These are phyloP conservation scores for Nothophytophthora sp. DNA, from an alignment of 352 stramenopile species.

Conservation along the genomic window DNA sequence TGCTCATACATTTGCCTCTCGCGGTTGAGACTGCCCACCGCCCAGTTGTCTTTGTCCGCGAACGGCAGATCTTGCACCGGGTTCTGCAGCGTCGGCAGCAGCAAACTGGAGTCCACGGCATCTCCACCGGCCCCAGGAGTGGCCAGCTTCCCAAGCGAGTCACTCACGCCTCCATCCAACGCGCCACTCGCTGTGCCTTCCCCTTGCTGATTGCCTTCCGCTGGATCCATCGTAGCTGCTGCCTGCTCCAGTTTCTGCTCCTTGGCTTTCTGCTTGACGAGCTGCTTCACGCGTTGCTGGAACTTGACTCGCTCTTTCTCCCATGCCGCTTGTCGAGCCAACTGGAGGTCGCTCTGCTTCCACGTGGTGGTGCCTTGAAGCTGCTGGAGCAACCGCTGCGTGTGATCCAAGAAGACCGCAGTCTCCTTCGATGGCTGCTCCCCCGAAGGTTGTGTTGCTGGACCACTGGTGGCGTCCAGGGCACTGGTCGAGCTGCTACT, in stretches of 20 bases:
- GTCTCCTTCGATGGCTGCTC: constrained; percentile 15
- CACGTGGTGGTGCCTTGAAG: constrained; percentile 66
- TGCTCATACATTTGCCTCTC: constrained; percentile 78
- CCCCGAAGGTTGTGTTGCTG: neutral
- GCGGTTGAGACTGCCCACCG: constrained; percentile 69
- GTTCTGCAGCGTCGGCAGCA: constrained; percentile 48
- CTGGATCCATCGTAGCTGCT: neutral
- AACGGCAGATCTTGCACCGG: constrained; percentile 52
- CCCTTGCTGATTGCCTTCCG: constrained; percentile 14
- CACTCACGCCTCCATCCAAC: constrained; percentile 15
- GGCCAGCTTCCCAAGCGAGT: constrained; percentile 24
- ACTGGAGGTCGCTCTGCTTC: constrained; percentile 75
- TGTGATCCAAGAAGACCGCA: constrained; percentile 9
- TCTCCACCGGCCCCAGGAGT: constrained; percentile 12
- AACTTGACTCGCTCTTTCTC: constrained; percentile 68
- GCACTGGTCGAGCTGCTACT: constrained; percentile 14
- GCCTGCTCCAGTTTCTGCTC: constrained; percentile 8
- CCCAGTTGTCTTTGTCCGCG: constrained; percentile 83
- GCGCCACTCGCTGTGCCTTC: neutral
- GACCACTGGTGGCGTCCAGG: neutral
- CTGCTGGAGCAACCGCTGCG: constrained; percentile 63
- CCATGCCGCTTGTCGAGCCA: constrained; percentile 66
- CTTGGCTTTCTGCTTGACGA: constrained; percentile 55
- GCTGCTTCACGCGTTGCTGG: constrained; percentile 67
- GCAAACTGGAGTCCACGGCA: constrained; percentile 10